Base-by-base conservation (phyloP, 2,329 filamentous ascomycete species). In the Thelonectria blattea region DNA sequence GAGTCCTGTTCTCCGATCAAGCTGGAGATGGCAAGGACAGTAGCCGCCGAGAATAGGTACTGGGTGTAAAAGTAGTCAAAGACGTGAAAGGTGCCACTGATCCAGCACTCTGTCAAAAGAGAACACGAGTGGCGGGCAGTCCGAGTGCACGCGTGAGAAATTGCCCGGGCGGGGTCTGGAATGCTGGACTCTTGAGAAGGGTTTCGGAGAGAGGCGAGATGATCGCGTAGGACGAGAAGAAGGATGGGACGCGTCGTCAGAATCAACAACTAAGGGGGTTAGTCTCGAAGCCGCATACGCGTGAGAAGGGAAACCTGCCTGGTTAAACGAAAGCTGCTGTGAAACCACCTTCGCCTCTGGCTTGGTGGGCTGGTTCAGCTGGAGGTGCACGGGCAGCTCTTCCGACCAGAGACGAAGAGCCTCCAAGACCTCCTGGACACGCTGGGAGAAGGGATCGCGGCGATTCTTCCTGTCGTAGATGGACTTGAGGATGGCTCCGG, bases 31-130 rank as follows among this genome's bases (percentile, higher is more conserved):
- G 64, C 64, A 5, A 64, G 34, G 7, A 64, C 34, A 3, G 49
- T 59, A 5, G 59, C 56, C 1, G 62, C 59, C 1, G 62, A 64
- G 37, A 66, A 66, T n/a, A 64, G 54, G 17, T 64, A 59, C 37
- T 62, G 59, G 2, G 49, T 55, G 18, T 63, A 54, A 11, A 55
- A 64, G 12, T 64, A 64, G 20, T 64, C 57, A 27, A 64, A 66
- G 1, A 53, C 50, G 3, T 45, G 27, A 22, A 64, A 63, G 3
- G 43, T 43, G 3, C 62, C 56, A 9, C 52, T 52, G n/a, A 66
- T 55, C 64, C 64, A 64, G 34, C 39, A 61, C 11, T 62, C 49
- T 7, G 12, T 22, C 14, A 52, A 30, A 8, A 43, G 15, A 6
- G 9, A 22, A 37, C 45, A 61, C 0, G 62, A 66, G 10, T 64